Conservation (phyloP, 345 rosid species). For the Ceriops decandra region DNA sequence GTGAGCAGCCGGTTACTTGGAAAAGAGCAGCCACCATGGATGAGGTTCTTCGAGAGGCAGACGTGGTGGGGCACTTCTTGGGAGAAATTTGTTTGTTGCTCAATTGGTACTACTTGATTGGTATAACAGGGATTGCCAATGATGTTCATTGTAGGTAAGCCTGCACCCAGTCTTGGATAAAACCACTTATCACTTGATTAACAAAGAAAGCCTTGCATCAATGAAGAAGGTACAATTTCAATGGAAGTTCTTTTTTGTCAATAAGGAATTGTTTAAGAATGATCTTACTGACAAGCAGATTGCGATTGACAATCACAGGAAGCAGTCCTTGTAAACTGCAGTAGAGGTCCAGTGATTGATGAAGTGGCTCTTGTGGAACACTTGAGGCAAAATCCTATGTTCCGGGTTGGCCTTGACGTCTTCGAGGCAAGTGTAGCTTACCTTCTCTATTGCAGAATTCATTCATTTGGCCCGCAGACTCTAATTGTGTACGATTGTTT, state of each 20-base stretch:
- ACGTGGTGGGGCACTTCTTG: slow-evolving; percentile 50
- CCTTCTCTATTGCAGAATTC: background rate
- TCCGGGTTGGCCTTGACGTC: slow-evolving; percentile 97
- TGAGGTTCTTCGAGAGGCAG: slow-evolving; percentile 87
- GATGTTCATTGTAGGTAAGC: slow-evolving; percentile 61
- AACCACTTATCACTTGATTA: slow-evolving; percentile 91
- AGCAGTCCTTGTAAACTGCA: slow-evolving; percentile 92
- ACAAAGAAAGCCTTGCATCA: slow-evolving; percentile 80
- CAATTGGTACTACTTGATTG: background rate
- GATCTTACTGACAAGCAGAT: background rate
- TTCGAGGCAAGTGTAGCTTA: slow-evolving; percentile 55
- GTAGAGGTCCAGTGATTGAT: slow-evolving; percentile 91
- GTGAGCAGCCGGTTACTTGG: slow-evolving; percentile 86
- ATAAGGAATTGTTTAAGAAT: background rate
- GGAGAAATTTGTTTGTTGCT: background rate
- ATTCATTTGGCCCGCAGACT: background rate
- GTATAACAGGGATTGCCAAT: slow-evolving; percentile 7
- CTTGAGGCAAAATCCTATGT: slow-evolving; percentile 86
- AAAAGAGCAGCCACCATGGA: slow-evolving; percentile 85
- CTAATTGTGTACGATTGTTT: background rate
- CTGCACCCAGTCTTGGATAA: slow-evolving; percentile 93
- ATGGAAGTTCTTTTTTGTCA: background rate
- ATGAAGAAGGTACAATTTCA: slow-evolving; percentile 76
- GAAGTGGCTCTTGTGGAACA: slow-evolving; percentile 91
- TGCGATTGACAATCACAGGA: slow-evolving; percentile 43